Conservation (phyloP, 169 alveolate genomes). For the Eimeria necatrix region DNA sequence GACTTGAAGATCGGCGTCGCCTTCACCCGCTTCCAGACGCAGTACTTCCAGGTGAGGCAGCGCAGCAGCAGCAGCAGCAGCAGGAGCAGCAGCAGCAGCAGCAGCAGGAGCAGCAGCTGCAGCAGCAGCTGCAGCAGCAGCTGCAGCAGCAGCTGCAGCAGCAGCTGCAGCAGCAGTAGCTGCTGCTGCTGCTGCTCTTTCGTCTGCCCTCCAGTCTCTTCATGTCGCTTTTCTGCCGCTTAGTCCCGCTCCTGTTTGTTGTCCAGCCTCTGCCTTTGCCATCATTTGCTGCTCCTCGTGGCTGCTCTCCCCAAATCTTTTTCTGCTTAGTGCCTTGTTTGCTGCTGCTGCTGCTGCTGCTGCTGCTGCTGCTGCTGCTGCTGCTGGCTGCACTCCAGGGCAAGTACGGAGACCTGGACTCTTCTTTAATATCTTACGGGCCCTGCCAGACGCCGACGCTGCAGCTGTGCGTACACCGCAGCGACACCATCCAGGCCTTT, state of each 20-base stretch:
- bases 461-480: conserved; percentile 96
- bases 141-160: neutral
- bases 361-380: neutral
- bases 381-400: conserved; percentile 83
- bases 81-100: neutral
- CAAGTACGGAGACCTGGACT: conserved; percentile 92
- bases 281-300: neutral
- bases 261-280: neutral
- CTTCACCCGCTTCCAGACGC: conserved; percentile 88
- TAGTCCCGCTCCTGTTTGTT: neutral
- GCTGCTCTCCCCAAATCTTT: neutral
- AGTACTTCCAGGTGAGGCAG: conserved; percentile 82
- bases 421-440: conserved; percentile 95
- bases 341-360: neutral
- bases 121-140: neutral
- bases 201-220: neutral
- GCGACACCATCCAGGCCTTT: conserved; percentile 94
- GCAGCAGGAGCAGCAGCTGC: neutral
- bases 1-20: conserved; percentile 96
- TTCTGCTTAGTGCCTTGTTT: neutral
- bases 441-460: conserved; percentile 99
- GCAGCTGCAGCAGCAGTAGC: neutral
- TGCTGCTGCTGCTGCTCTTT: neutral
- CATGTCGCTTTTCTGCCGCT: neutral
- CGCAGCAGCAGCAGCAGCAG: neutral